These are phyloP conservation scores for Leccinum incarnatum DNA, from an alignment of 768 basidiomycete genomes.

Conservation along the genomic window DNA sequence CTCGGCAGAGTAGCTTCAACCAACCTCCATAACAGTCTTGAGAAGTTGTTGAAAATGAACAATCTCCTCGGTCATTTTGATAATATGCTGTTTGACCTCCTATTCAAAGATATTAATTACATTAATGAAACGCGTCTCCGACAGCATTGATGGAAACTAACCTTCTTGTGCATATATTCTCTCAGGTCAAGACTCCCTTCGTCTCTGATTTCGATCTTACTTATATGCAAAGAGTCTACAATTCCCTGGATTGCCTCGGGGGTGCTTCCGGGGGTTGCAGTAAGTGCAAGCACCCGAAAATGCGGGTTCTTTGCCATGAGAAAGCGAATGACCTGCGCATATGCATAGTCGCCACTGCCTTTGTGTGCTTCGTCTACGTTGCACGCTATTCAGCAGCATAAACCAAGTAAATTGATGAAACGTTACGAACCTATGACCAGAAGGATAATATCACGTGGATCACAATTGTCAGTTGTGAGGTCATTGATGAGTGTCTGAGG, in stretches of 20 bases:
- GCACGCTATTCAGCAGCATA: conserved; percentile 2
- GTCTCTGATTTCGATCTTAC: conserved; percentile 90
- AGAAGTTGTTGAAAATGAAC: conserved; percentile 64
- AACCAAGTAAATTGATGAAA: neutral
- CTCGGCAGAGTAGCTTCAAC: conserved; percentile 18
- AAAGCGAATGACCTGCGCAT: conserved; percentile 82
- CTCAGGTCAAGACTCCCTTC: conserved; percentile 86
- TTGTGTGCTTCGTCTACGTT: conserved; percentile 88
- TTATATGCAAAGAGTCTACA: conserved; percentile 92
- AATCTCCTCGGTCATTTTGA: conserved; percentile 70
- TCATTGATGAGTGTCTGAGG: conserved; percentile 95
- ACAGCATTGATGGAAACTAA: conserved; percentile 26
- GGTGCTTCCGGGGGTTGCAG: conserved; percentile 89
- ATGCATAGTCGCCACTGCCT: conserved; percentile 91
- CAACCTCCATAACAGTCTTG: conserved; percentile 70
- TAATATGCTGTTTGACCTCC: conserved; percentile 75
- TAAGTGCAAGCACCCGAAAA: conserved; percentile 89
- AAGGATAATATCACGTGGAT: conserved; percentile 77
- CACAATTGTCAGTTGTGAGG: conserved; percentile 66
- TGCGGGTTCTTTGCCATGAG: conserved; percentile 94
- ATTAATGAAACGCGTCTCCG: neutral
- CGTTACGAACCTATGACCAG: conserved; percentile 73
- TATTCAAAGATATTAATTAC: conserved; percentile 27
- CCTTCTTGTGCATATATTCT: conserved; percentile 87
- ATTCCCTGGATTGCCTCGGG: conserved; percentile 86